Conservation (phyloP, 2,329 filamentous ascomycete genomes). For the Fonsecaea pedrosoi region DNA sequence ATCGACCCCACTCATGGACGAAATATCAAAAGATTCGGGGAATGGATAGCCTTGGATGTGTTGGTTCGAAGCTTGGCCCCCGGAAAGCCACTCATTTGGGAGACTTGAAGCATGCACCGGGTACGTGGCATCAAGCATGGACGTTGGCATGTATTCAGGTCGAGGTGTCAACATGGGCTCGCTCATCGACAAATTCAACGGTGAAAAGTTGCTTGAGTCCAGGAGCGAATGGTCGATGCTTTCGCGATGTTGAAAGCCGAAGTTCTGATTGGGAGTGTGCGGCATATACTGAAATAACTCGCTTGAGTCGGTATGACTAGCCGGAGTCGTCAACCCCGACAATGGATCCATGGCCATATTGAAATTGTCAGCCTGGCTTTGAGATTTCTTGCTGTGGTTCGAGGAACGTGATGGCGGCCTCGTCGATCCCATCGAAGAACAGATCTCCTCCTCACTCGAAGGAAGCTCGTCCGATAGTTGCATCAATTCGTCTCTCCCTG, state of each 20-base stretch:
- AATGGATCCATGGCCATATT: neutral
- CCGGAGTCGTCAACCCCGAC: neutral
- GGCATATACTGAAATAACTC: constrained; percentile 2
- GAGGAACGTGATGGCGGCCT: constrained; percentile 11
- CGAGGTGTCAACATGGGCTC: constrained; percentile 12
- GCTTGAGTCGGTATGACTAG: neutral
- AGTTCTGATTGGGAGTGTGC: neutral
- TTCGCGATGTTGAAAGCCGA: neutral
- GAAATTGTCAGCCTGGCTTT: neutral
- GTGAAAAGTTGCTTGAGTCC: constrained; percentile 5
- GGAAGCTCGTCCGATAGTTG: constrained; percentile 5
- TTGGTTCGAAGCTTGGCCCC: neutral
- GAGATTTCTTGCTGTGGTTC: neutral
- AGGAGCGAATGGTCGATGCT: neutral
- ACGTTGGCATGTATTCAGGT: neutral
- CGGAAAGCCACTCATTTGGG: constrained; percentile 3
- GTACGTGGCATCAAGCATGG: neutral
- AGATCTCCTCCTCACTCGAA: constrained; percentile 12
- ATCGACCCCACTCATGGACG: neutral
- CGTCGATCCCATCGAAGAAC: constrained; percentile 11
- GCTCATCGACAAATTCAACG: constrained; percentile 1
- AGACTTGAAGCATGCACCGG: constrained; percentile 4
- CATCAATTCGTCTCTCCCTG: constrained; percentile 7
- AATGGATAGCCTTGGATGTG: constrained; percentile 10
- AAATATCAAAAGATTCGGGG: constrained; percentile 11